These are phyloP conservation scores for Solanum appendiculatum DNA, from an alignment of 257 asterid species.

Conservation along the genomic window DNA sequence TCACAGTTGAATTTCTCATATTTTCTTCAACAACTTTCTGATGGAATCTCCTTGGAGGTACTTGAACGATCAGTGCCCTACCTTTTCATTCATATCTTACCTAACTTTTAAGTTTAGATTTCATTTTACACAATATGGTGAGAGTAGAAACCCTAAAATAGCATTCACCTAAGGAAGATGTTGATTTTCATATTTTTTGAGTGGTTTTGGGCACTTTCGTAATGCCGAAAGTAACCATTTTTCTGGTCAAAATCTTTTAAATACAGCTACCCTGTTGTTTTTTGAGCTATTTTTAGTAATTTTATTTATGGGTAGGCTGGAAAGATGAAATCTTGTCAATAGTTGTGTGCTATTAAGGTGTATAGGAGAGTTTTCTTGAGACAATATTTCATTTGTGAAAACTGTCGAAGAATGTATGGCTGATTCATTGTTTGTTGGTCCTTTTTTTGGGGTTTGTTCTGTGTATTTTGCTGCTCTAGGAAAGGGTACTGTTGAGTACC, in stretches of 20 bases:
- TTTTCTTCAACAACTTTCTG: background rate
- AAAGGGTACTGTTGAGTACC: background rate
- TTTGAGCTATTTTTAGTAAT: background rate
- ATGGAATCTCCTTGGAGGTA: conserved; percentile 2
- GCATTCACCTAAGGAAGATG: background rate
- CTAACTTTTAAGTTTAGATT: background rate
- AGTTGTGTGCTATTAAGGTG: background rate
- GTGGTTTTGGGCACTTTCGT: background rate
- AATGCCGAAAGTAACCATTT: background rate
- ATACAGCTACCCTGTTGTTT: background rate
- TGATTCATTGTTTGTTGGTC: background rate
- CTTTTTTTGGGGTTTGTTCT: background rate
- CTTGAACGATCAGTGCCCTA: background rate
- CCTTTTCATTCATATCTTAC: background rate
- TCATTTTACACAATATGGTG: background rate
- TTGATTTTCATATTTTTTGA: background rate
- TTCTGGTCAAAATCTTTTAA: background rate
- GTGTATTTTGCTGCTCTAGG: background rate
- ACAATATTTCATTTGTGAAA: background rate
- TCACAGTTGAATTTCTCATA: background rate
- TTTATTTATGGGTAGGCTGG: background rate
- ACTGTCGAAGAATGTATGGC: background rate
- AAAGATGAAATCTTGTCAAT: background rate
- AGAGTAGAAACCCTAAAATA: background rate
- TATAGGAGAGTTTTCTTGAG: background rate